Percentiles rank a stretch among this genome's conserved stretches.
Evolutionary conservation across 2,329 filamentous ascomycete genomes (phyloP).

Genomic region (Cercospora brassicicola): DNA sequence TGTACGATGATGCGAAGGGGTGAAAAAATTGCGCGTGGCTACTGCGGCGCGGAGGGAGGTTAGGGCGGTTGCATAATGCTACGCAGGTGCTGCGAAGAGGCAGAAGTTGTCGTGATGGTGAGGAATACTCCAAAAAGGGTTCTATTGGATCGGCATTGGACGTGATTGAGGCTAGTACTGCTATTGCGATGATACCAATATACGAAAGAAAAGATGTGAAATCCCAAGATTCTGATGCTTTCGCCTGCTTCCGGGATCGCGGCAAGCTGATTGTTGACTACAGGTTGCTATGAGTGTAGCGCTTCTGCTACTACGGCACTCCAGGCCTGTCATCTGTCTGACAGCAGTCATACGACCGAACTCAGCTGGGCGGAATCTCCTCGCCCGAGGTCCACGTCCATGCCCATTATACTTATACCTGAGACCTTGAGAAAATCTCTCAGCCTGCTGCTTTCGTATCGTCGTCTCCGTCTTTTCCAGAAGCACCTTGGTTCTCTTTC

Average conservation of each 20-base stretch:
- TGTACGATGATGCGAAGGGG: not conserved
- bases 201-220: not conserved
- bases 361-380: no score
- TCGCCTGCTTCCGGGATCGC: not conserved
- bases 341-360: not conserved
- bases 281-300: not conserved
- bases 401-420: no score
- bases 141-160: not conserved
- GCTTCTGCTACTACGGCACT: not conserved
- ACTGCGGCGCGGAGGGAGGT: not conserved
- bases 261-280: not conserved
- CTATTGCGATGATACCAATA: not conserved
- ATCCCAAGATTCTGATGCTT: not conserved
- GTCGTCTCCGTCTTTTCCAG: not conserved
- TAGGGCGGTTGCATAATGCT: not conserved
- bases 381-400: no score
- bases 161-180: not conserved
- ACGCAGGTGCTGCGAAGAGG: not conserved
- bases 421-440: not conserved
- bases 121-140: not conserved
- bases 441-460: not conserved
- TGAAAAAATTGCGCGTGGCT: not conserved
- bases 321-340: not conserved
- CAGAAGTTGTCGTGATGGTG: not conserved
- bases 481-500: constrained; percentile 67